Percentiles rank a stretch among this genome's conserved stretches.
Conservation (phyloP, 106 monocot genomes). For the Platanthera guangdongensis region DNA sequence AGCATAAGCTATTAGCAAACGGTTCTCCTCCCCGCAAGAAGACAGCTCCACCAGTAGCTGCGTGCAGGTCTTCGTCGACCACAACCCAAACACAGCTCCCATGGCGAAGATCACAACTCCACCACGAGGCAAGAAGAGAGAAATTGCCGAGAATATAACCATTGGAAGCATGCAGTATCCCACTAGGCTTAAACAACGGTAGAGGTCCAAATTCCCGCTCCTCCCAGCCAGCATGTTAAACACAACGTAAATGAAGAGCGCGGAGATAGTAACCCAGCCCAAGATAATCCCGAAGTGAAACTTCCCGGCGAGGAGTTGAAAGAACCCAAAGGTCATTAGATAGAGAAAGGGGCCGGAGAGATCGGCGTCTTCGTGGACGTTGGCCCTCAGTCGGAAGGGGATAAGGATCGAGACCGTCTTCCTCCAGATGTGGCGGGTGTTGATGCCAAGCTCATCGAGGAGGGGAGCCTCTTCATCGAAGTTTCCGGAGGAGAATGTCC, state of each 20-base stretch:
- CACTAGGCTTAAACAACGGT: constrained; percentile 73
- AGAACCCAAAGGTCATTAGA: constrained; percentile 85
- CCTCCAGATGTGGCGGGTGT: constrained; percentile 99
- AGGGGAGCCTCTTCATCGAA: constrained; percentile 96
- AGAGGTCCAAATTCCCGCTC: constrained; percentile 75
- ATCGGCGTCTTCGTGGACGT: constrained; percentile 84
- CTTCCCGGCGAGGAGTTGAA: constrained; percentile 96
- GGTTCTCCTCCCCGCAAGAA: constrained; percentile 63
- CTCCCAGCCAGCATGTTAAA: constrained; percentile 91
- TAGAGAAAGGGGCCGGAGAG: constrained; percentile 86
- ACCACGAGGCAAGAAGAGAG: constrained; percentile 55
- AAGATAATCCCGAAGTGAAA: constrained; percentile 91
- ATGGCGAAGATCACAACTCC: constrained; percentile 45
- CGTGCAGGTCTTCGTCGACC: constrained; percentile 85
- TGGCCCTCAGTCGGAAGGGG: constrained; percentile 54
- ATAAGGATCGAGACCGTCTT: constrained; percentile 79
- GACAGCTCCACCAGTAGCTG: constrained; percentile 63
- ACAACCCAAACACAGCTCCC: constrained; percentile 66
- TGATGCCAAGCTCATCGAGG: constrained; percentile 97
- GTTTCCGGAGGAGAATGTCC: constrained; percentile 17
- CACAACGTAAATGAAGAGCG: constrained; percentile 82
- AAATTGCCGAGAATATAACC: constrained; percentile 75
- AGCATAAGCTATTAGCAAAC: constrained; percentile 72
- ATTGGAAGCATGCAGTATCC: constrained; percentile 93
- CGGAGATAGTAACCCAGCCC: constrained; percentile 77